Conservation (phyloP, 352 stramenopile genomes). For the Phytophthora macrochlamydospora region DNA sequence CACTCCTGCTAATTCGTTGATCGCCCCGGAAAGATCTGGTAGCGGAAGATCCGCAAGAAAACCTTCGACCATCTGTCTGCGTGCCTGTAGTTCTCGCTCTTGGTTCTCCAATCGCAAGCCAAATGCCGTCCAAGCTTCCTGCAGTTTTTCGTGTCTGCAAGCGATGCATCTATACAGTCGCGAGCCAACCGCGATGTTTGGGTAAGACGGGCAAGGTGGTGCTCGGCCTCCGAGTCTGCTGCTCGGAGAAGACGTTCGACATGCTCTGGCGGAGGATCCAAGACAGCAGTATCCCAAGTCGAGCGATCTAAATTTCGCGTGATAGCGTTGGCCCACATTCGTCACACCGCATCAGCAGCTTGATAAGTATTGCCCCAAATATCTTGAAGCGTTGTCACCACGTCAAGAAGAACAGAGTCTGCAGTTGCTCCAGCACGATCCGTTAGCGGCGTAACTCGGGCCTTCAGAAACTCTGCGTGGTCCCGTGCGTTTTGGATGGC, state of each 20-base stretch:
- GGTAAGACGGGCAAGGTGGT: neutral
- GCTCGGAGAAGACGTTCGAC: neutral
- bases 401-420: conserved; percentile 1
- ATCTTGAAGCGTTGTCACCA: conserved; percentile 2
- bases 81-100: neutral
- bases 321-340: conserved; percentile 6
- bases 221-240: neutral
- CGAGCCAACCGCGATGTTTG: neutral
- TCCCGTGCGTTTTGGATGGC: conserved; percentile 2
- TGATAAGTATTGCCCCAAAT: conserved; percentile 1
- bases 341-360: neutral
- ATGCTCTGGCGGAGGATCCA: neutral
- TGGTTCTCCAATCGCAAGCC: neutral
- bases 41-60: neutral
- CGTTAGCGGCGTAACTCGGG: neutral
- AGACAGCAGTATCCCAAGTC: conserved; percentile 1
- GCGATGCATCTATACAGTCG: neutral
- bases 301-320: conserved; percentile 6
- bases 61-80: neutral
- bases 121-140: neutral
- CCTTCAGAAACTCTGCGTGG: neutral
- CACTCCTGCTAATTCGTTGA: neutral
- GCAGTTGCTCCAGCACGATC: conserved; percentile 9
- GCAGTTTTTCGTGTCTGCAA: neutral
- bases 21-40: neutral